A percentile compares a stretch with the other conserved stretches of the same genome.
phyloP scores from a whole-genome alignment of 768 basidiomycete species.

The Rhizopogon vesiculosus region DNA sequence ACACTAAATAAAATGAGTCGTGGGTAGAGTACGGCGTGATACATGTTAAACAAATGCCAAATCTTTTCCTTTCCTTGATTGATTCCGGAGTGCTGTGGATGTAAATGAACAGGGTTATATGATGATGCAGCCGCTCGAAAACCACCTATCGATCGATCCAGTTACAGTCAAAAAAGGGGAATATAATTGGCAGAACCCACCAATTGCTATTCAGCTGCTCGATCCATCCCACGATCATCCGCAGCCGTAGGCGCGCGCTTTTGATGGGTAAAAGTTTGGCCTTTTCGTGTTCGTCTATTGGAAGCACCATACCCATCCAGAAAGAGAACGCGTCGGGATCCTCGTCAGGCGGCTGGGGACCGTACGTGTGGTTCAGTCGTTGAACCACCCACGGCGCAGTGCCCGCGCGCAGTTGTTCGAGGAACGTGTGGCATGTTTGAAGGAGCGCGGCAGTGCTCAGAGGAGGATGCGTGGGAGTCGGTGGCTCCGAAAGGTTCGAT shows the following conservation, averaged over 20 bases:
- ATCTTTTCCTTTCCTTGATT: background rate
- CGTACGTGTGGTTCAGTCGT: constrained; percentile 74
- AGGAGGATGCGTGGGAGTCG: constrained; percentile 3
- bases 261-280: constrained; percentile 81
- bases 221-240: constrained; percentile 93
- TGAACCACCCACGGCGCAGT: constrained; percentile 94
- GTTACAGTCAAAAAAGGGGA: constrained; percentile 12
- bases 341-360: constrained; percentile 56
- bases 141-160: constrained; percentile 54
- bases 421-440: constrained; percentile 54
- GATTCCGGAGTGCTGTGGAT: background rate
- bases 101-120: constrained; percentile 22
- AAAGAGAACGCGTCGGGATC: constrained; percentile 75
- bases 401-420: constrained; percentile 57
- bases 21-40: background rate
- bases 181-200: constrained; percentile 26
- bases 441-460: constrained; percentile 33
- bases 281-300: constrained; percentile 89
- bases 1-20: background rate
- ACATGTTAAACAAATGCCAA: background rate
- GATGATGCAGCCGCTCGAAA: constrained; percentile 64
- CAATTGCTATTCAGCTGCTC: constrained; percentile 64
- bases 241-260: constrained; percentile 70
- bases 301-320: constrained; percentile 88
- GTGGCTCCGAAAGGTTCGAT: constrained; percentile 7